Base-by-base conservation (phyloP, 768 basidiomycete species). In the Mycena vitilis region DNA sequence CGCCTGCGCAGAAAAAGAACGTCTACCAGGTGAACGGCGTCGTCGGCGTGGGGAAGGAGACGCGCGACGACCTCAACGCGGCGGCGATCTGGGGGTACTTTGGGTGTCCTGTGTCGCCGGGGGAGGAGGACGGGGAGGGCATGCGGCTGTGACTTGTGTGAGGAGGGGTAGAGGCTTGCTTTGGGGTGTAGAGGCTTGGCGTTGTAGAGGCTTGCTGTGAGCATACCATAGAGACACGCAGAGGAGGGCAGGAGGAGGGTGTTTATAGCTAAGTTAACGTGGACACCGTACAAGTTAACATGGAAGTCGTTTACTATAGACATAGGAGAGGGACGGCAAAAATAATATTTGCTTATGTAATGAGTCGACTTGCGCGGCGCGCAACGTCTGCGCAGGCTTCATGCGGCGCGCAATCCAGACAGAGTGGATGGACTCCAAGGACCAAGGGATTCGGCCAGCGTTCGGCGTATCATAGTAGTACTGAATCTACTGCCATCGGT, bases 21-120 rank as follows among this genome's bases (percentile, higher is more conserved):
- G 81, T 85, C 16, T 87, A 86, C 63, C 84, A 89, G 69, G 78
- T 84, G 4, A 78, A 81, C 18, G 83, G 81, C 23, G 77, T 80
- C 16, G 81, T 88, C 30, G 84, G 84, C 3, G 77, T 80, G 11
- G 84, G 80, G 56, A 76, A 80, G 30, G 83, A 86, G 56, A 84
- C 80, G 13, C 74, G 77, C 8, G 81, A 83, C 7, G 89, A 89
- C 71, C 75, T 89, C 37, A 77, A 85, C 20, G 87, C 85, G 9
- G 79, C 79, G 0, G 36, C 71, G 7, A 81, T 87, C 49, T 89
- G 88, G 88, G 76, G 78, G 9, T 78, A 73, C 25, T 85, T 79
- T 69, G 87, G 87, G 16, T 68, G 44, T 53, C 70, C 70, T 18
- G 75, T 82, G 20, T 75, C 72, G 25, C 80, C 82, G 40, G 77